Base-by-base conservation (phyloP, 179 eudicot genomes). In the Beta macrorhiza region DNA sequence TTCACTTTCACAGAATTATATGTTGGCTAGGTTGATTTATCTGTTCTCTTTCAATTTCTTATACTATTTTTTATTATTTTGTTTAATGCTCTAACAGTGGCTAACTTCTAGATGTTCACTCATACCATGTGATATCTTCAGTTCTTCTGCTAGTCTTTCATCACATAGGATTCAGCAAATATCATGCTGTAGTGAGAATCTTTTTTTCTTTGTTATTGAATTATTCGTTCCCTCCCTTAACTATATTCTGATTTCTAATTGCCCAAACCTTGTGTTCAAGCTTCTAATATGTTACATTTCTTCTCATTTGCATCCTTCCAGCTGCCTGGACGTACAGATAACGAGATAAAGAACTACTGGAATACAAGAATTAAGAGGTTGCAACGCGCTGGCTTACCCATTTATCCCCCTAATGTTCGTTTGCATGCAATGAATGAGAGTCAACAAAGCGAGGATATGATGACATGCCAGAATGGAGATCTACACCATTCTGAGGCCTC, bases 321-420 rank as follows among this genome's bases (percentile, higher is more conserved):
- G 97, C 80, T 93, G 69, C 97, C 97, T 79, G 97, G 97, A 87
- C 86, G 95, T 42, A 91, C 95, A 57, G 95, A 91, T 76, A 91
- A 91, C 29, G 95, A 91, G 86, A 91, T 91, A 69, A 91, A 91
- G 79, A 91, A 91, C 78, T 91, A 77, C 83, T 91, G 95, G 95
- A 91, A 91, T 61, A 91, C 95, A 5, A 84, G 95, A 84, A 85
- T 86, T 16, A 91, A 91, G 87, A 86, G 92, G 70, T 81, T 89
- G 45, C 92, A 86, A 78, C 95, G 95, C 16, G 89, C 89, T 77
- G 95, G 95, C 81, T 79, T 86, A 82, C 90, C 92, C 7, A 80
- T 90, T 53, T 90, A 91, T 72, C 97, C 95, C 47, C 89, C 92
- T 52, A 90, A 87, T 75, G 69, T 90, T 14, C 80, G 87, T 78